These are phyloP conservation scores for Ilyonectria robusta DNA, from an alignment of 2,329 filamentous ascomycete genomes.

Conservation along the genomic window DNA sequence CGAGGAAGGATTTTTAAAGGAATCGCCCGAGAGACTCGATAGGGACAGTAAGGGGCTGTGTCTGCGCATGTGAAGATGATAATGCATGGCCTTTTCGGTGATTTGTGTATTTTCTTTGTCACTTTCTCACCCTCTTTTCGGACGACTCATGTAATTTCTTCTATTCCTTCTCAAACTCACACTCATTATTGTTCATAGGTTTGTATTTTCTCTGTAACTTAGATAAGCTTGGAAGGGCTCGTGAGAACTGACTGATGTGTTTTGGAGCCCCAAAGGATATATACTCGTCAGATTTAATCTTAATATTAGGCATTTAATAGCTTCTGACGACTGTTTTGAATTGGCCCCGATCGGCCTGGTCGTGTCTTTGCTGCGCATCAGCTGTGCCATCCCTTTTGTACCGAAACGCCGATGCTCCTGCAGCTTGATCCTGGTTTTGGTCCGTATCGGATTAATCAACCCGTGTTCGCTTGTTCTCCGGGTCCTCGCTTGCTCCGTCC, in stretches of 20 bases:
- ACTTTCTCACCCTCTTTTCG: constrained; percentile 30
- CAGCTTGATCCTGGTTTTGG: constrained; percentile 1
- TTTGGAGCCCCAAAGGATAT: constrained; percentile 40
- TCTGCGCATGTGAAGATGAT: constrained; percentile 47
- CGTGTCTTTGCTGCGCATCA: background rate
- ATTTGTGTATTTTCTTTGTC: constrained; percentile 23
- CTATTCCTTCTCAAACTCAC: background rate
- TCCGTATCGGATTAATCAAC: constrained; percentile 55
- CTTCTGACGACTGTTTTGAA: background rate
- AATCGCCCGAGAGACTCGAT: constrained; percentile 58
- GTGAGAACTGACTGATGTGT: constrained; percentile 21
- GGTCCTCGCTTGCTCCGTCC: constrained; percentile 53
- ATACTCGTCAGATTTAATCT: constrained; percentile 44
- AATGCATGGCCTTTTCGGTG: constrained; percentile 6
- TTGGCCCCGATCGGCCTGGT: background rate
- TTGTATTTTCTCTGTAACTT: constrained; percentile 16
- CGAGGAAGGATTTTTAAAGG: constrained; percentile 61
- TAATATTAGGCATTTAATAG: constrained; percentile 50
- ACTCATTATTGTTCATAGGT: constrained; percentile 25
- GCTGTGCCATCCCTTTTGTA: constrained; percentile 12
- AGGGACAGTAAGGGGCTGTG: constrained; percentile 45
- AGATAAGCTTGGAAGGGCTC: constrained; percentile 15
- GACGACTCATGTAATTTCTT: constrained; percentile 14
- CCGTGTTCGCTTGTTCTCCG: constrained; percentile 64
- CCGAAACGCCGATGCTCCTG: constrained; percentile 43